Conservation (phyloP, 2,329 filamentous ascomycete species). For the Helicocarpus griseus region DNA sequence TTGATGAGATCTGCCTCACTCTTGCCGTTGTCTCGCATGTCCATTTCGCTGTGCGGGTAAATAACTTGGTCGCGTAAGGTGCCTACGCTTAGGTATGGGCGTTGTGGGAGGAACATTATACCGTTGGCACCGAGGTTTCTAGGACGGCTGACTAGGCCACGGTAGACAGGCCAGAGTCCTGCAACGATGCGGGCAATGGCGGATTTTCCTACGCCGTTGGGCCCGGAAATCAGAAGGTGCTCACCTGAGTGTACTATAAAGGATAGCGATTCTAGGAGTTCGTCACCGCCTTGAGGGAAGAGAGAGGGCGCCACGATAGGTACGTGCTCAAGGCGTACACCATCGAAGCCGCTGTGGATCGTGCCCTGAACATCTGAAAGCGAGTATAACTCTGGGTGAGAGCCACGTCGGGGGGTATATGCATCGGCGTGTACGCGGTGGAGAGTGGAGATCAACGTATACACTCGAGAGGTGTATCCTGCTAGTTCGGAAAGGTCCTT, state of each 20-base stretch:
- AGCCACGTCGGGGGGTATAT: conserved; percentile 61
- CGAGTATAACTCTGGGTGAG: conserved; percentile 71
- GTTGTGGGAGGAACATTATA: conserved; percentile 96
- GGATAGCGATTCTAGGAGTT: conserved; percentile 78
- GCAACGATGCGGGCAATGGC: conserved; percentile 80
- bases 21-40: conserved; percentile 76
- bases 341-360: conserved; percentile 88
- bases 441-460: conserved; percentile 87
- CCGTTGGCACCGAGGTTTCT: conserved; percentile 73
- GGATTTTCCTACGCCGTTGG: conserved; percentile 90
- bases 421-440: conserved; percentile 87
- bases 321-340: conserved; percentile 84
- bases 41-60: conserved; percentile 87
- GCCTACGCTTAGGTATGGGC: conserved; percentile 83
- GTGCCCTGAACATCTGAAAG: conserved; percentile 88
- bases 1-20: conserved; percentile 67
- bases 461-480: conserved; percentile 91
- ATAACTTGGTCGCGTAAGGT: conserved; percentile 95
- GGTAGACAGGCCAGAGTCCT: conserved; percentile 91
- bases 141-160: conserved; percentile 80
- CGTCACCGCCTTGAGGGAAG: conserved; percentile 83
- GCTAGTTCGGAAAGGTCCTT: conserved; percentile 95
- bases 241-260: conserved; percentile 85
- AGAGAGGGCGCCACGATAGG: conserved; percentile 82
- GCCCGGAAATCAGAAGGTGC: conserved; percentile 86